phyloP scores from a whole-genome alignment of 495 filamentous ascomycete genomes.

The Neurospora africana region DNA sequence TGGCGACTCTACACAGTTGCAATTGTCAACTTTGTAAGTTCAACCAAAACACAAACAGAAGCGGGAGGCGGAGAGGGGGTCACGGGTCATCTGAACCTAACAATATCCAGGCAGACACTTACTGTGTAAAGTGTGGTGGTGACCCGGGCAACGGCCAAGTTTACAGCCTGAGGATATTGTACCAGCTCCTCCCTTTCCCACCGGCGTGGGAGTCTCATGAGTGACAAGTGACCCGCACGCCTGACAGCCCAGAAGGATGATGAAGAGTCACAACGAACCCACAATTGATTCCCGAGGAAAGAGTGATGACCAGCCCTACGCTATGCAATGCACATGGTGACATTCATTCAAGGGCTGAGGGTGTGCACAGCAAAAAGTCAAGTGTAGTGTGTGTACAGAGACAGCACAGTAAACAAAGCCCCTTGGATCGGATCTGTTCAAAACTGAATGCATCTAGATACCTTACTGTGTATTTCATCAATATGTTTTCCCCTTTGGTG shows the following conservation, averaged over 20 bases:
- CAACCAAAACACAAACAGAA: neutral
- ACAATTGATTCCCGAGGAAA: neutral
- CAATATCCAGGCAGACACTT: neutral
- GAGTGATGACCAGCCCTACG: conserved; percentile 9
- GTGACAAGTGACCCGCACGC: neutral
- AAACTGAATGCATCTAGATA: neutral
- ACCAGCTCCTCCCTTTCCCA: neutral
- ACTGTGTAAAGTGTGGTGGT: neutral
- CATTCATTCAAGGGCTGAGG: neutral
- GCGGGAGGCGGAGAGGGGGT: neutral
- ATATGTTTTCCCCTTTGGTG: neutral
- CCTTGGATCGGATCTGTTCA: neutral
- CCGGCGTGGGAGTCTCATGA: neutral
- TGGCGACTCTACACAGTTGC: neutral
- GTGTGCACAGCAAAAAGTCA: neutral
- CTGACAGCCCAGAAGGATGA: conserved; percentile 1
- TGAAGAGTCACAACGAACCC: conserved; percentile 10
- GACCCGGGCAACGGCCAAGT: neutral
- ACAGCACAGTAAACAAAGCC: neutral
- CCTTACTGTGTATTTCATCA: too few species aligned
- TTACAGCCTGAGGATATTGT: neutral
- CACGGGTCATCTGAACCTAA: neutral
- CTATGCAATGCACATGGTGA: conserved; percentile 1
- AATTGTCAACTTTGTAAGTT: neutral
- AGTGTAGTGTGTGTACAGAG: neutral